Percentiles rank a stretch among this genome's conserved stretches.
Conservation (phyloP, 2,329 filamentous ascomycete genomes). For the Hymenoscyphus scutula region DNA sequence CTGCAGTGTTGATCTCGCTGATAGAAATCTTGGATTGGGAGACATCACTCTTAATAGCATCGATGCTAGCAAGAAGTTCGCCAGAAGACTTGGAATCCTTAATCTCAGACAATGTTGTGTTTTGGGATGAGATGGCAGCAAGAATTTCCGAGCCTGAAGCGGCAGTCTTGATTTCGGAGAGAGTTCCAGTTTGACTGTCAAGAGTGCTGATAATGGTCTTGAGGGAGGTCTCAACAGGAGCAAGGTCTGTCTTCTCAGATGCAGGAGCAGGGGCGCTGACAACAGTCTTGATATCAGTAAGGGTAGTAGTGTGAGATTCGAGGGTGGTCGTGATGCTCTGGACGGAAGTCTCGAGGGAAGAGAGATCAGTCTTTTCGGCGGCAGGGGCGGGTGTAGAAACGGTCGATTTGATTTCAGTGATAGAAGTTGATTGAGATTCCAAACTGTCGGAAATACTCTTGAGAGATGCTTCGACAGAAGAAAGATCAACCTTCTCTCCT, state of each 20-base stretch:
- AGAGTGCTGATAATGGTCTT: conserved; percentile 14
- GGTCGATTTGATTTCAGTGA: conserved; percentile 19
- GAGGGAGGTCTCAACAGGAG: conserved; percentile 13
- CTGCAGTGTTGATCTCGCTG: conserved; percentile 5
- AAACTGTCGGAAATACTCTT: conserved; percentile 8
- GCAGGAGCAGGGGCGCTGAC: conserved; percentile 15
- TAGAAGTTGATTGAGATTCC: conserved; percentile 16
- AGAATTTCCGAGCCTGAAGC: conserved; percentile 11
- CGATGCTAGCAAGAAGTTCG: conserved; percentile 14
- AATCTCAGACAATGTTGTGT: conserved; percentile 13
- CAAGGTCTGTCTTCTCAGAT: conserved; percentile 16
- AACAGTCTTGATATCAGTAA: conserved; percentile 23
- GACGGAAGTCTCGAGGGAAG: conserved; percentile 16
- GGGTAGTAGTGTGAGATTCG: conserved; percentile 16
- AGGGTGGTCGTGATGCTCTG: conserved; percentile 7
- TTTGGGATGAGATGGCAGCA: conserved; percentile 4
- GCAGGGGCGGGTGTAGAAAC: conserved; percentile 22
- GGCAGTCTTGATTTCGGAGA: conserved; percentile 19
- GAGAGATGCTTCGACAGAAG: conserved; percentile 16
- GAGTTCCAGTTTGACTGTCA: conserved; percentile 14
- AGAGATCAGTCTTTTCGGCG: conserved; percentile 22
- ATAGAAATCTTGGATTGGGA: conserved; percentile 10
- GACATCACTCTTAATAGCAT: conserved; percentile 15
- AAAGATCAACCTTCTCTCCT: conserved; percentile 23
- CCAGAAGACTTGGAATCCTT: conserved; percentile 15